Conservation (phyloP, 2,329 filamentous ascomycete species). For the Xylaria sp. region DNA sequence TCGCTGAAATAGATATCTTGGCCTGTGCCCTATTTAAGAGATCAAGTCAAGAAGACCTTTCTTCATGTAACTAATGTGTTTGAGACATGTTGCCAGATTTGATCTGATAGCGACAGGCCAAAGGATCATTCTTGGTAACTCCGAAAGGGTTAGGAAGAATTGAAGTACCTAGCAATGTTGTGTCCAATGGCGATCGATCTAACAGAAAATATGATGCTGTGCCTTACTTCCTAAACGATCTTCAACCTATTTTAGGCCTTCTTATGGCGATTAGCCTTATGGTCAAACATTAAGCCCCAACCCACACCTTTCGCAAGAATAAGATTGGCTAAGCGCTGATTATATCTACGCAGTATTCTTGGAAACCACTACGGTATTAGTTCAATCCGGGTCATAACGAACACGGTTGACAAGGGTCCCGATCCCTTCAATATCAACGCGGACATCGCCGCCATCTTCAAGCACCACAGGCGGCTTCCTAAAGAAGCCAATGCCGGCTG, state of each 20-base stretch:
- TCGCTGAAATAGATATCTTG: background rate
- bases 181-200: background rate
- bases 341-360: background rate
- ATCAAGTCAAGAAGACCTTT: background rate
- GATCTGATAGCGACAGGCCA: background rate
- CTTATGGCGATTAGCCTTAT: no score
- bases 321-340: background rate
- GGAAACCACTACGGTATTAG: background rate
- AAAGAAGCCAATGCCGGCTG: constrained; percentile 35
- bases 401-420: constrained; percentile 34
- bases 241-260: background rate
- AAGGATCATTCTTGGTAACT: background rate
- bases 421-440: constrained; percentile 34
- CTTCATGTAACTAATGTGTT: background rate
- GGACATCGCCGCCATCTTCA: constrained; percentile 31
- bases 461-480: constrained; percentile 35
- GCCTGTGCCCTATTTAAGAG: background rate
- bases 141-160: background rate
- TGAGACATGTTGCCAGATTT: background rate
- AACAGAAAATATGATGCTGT: background rate
- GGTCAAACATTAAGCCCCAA: background rate
- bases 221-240: background rate
- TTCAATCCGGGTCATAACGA: constrained; percentile 33
- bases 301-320: background rate
- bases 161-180: background rate